Evolutionary conservation across 2,329 filamentous ascomycete genomes (phyloP), one percentile per base, ranked within the genome.

Genomic region (Pestalotiopsis sp.): DNA sequence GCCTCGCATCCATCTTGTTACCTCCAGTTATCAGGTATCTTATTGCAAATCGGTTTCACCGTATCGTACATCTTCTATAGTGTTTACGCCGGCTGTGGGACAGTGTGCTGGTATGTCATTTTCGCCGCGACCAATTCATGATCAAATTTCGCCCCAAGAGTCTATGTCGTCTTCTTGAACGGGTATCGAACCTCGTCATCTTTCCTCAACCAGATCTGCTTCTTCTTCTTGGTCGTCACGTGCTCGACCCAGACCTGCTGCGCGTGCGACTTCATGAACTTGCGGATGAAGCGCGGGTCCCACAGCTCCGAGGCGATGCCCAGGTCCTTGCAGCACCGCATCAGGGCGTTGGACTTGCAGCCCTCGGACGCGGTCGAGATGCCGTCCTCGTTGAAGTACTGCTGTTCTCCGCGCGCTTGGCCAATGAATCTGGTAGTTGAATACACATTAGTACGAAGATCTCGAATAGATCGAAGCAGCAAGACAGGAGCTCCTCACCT

Each of bases 311-410:
- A 95, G 1, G 94, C 96, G 72, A 99, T 92, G 45, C 96, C 96
- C 39, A 99, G 84, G 80, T 99, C 96, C 84, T 99, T 99, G 86
- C 96, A 98, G 87, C 95, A 98, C 69, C 96, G 93, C 91, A 98
- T 97, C 73, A 99, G 86, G 13, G 96, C 96, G 79, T 99, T 99
- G 71, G 94, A 97, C 82, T 98, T 98, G 87, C 94, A 97, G 66
- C 96, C 96, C 82, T 99, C 96, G 70, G 95, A 95, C 9, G 96
- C 95, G 1, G 95, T 97, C 31, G 96, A 94, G 71, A 99, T 94
- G 67, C 92, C 92, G 74, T 98, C 95, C 41, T 93, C 88, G 74
- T 88, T 90, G 83, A 98, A 99, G 82, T 97, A 99, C 73, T 93
- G 90, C 84, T 97, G 95, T 81, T 98, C 96, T 78, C 96, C 96